A percentile compares a stretch with the other conserved stretches of the same genome.
Evolutionary conservation across 2,329 filamentous ascomycete genomes (phyloP).

Genomic region (Raffaelea deltoideospora): DNA sequence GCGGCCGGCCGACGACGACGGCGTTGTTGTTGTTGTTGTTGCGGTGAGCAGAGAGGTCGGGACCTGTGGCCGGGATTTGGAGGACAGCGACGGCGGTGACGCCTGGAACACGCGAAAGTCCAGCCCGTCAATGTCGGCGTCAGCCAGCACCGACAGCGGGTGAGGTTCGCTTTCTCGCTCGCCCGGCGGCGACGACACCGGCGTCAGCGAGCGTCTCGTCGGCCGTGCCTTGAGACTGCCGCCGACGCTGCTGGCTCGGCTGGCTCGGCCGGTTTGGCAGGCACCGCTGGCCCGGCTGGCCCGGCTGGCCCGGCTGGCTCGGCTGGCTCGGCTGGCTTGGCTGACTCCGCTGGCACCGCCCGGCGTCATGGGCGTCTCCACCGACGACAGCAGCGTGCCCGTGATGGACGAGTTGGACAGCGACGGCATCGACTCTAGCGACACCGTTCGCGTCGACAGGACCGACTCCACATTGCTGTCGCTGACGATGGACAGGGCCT

Average conservation of each 20-base stretch:
- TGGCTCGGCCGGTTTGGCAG: neutral
- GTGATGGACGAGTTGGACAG: slow-evolving; percentile 38
- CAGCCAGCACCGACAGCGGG: slow-evolving; percentile 26
- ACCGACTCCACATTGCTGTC: slow-evolving; percentile 38
- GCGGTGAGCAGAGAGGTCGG: neutral
- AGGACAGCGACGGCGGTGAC: slow-evolving; percentile 7
- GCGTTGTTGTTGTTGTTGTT: neutral
- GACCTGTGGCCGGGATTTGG: neutral
- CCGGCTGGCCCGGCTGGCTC: neutral
- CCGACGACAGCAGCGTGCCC: slow-evolving; percentile 29
- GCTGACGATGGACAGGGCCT: slow-evolving; percentile 25
- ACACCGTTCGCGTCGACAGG: slow-evolving; percentile 39
- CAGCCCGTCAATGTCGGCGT: slow-evolving; percentile 26
- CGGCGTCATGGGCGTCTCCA: slow-evolving; percentile 32
- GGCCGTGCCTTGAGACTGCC: slow-evolving; percentile 19
- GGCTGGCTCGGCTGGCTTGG: slow-evolving; percentile 1
- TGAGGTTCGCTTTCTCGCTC: slow-evolving; percentile 33
- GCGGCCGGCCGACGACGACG: slow-evolving; percentile 1
- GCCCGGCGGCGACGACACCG: slow-evolving; percentile 40
- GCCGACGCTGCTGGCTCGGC: neutral
- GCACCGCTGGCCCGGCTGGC: neutral
- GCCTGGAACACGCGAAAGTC: slow-evolving; percentile 33
- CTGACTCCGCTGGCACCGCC: slow-evolving; percentile 1
- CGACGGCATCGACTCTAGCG: slow-evolving; percentile 46
- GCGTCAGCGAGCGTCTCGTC: slow-evolving; percentile 35